phyloP scores from a whole-genome alignment of 2,329 filamentous ascomycete genomes.

The Pseudogymnoascus sp. region DNA sequence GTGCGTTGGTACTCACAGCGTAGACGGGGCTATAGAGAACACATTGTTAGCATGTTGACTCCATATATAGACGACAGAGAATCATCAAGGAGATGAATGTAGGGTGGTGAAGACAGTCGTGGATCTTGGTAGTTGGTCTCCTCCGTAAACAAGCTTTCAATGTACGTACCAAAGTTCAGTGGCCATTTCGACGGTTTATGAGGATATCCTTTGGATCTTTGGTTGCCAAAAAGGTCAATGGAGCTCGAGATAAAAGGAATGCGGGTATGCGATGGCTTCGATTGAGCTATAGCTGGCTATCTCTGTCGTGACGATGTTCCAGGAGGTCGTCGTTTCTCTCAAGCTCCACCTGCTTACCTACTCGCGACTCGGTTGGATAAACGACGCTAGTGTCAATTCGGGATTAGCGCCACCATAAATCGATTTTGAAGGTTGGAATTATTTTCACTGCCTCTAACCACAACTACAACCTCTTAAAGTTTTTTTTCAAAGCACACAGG shows the following conservation, averaged over 20 bases:
- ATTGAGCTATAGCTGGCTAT: constrained; percentile 13
- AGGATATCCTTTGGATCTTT: constrained; percentile 13
- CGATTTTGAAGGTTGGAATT: constrained; percentile 4
- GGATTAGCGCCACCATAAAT: neutral
- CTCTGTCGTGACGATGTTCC: constrained; percentile 4
- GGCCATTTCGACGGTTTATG: constrained; percentile 53
- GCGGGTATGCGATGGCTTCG: constrained; percentile 9
- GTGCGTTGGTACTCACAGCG: constrained; percentile 66
- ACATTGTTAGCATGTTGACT: constrained; percentile 35
- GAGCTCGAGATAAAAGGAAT: constrained; percentile 9
- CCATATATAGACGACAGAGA: neutral
- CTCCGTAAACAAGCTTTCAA: constrained; percentile 2
- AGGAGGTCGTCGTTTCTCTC: constrained; percentile 3
- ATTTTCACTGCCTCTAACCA: neutral
- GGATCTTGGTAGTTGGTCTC: neutral
- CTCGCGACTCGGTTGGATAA: constrained; percentile 16
- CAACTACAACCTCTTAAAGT: neutral
- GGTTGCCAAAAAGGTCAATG: constrained; percentile 2
- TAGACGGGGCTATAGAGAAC: constrained; percentile 72
- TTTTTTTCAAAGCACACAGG: constrained; percentile 30
- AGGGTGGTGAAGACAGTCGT: neutral
- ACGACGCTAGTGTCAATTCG: constrained; percentile 16
- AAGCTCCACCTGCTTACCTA: constrained; percentile 7
- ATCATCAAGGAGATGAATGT: constrained; percentile 14
- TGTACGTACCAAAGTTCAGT: constrained; percentile 72